phyloP scores from a whole-genome alignment of 495 filamentous ascomycete species.

The Aspergillus panamensis region DNA sequence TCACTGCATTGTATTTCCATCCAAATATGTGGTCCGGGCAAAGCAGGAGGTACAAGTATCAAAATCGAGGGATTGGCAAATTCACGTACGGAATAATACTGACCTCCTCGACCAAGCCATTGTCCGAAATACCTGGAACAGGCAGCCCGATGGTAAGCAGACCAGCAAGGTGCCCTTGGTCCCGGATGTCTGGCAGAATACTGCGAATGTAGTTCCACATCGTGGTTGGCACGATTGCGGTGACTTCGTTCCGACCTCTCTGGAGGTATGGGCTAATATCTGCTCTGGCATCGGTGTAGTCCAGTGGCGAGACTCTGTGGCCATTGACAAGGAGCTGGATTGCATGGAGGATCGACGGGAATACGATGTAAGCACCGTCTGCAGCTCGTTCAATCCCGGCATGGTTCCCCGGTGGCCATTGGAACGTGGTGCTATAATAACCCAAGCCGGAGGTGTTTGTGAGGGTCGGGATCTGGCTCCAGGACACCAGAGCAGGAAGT shows the following conservation, averaged over 20 bases:
- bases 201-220: constrained; percentile 30
- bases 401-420: constrained; percentile 26
- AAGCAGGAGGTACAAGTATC: too few relatives aligned
- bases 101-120: constrained; percentile 19
- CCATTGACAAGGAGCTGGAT: constrained; percentile 21
- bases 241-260: constrained; percentile 16
- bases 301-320: constrained; percentile 19
- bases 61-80: background rate
- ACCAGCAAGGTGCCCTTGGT: background rate
- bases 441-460: too few relatives aligned
- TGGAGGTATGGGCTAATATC: constrained; percentile 20
- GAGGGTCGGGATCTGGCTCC: too few relatives aligned
- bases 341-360: constrained; percentile 19
- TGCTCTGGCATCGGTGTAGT: constrained; percentile 16
- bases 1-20: too few relatives aligned
- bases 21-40: too few relatives aligned
- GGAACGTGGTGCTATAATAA: constrained; percentile 48
- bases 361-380: constrained; percentile 25
- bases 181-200: constrained; percentile 13
- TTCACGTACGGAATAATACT: constrained; percentile 15
- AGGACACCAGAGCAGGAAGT: too few relatives aligned
- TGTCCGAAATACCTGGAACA: constrained; percentile 12
- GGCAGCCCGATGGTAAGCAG: background rate
- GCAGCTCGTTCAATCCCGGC: background rate
- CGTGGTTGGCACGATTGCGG: constrained; percentile 21